Evolutionary conservation across 2,329 filamentous ascomycete species (phyloP).

Genomic region (Chaetomiaceae sp.): DNA sequence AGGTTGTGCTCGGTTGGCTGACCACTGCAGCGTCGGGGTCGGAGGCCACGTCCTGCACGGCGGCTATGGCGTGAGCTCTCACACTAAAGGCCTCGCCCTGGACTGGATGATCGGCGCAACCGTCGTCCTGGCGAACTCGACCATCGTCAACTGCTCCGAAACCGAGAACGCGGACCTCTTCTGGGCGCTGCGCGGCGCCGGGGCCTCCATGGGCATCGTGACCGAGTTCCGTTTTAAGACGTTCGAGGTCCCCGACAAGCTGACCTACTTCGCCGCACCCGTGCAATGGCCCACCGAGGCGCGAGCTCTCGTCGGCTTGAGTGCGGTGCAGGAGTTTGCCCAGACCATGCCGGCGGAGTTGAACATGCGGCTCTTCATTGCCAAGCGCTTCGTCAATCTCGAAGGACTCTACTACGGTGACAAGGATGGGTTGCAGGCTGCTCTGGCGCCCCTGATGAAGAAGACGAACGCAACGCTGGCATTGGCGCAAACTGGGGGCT

Average conservation of each 20-base stretch:
- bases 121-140: constrained; percentile 37
- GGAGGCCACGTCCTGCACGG: constrained; percentile 39
- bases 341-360: constrained; percentile 37
- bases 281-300: constrained; percentile 29
- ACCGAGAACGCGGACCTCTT: constrained; percentile 38
- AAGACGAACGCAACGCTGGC: constrained; percentile 33
- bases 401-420: constrained; percentile 38
- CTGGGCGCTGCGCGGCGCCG: constrained; percentile 41
- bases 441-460: constrained; percentile 33
- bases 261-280: constrained; percentile 32
- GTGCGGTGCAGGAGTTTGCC: constrained; percentile 31
- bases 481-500: constrained; percentile 29
- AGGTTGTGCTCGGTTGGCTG: not conserved
- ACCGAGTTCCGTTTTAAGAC: constrained; percentile 39
- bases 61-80: constrained; percentile 37
- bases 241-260: constrained; percentile 33
- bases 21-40: constrained; percentile 33
- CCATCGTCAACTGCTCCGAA: constrained; percentile 32
- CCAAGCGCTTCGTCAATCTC: constrained; percentile 33
- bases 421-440: constrained; percentile 31
- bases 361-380: constrained; percentile 40
- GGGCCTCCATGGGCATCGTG: constrained; percentile 38
- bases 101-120: constrained; percentile 36
- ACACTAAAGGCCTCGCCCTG: constrained; percentile 33
- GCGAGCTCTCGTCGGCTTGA: constrained; percentile 27